Percentiles rank a stretch among this genome's conserved stretches.
Conservation (phyloP, 1,284 basidiomycete species). For the Trametes polyzona region DNA sequence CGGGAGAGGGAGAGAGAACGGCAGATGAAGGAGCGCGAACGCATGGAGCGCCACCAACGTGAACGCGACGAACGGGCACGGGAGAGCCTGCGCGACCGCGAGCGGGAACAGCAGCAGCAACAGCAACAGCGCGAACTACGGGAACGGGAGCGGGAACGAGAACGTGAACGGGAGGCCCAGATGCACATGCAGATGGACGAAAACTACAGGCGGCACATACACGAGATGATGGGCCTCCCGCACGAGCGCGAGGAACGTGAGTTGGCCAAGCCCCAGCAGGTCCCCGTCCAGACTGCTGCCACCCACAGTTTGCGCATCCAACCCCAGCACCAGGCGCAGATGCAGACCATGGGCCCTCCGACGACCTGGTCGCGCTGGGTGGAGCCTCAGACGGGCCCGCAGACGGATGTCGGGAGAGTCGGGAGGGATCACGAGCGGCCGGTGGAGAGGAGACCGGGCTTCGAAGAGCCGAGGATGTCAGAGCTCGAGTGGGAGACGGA, state of each 20-base stretch:
- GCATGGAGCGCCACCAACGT: constrained; percentile 16
- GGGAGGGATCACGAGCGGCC: constrained; percentile 16
- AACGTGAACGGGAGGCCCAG: constrained; percentile 16
- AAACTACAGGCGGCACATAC: constrained; percentile 17
- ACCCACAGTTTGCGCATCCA: constrained; percentile 16
- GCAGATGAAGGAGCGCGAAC: constrained; percentile 20
- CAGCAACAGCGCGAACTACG: too few relatives aligned
- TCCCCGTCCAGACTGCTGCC: constrained; percentile 1
- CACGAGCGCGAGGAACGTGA: constrained; percentile 23
- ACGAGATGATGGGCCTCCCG: constrained; percentile 18
- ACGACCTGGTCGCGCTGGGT: constrained; percentile 27
- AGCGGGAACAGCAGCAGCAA: too few relatives aligned
- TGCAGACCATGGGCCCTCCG: constrained; percentile 21
- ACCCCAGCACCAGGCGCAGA: constrained; percentile 11
- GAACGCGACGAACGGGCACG: constrained; percentile 16
- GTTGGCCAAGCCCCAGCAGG: constrained; percentile 15
- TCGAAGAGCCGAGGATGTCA: constrained; percentile 5
- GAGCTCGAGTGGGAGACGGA: constrained; percentile 17
- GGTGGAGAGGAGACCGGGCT: constrained; percentile 16
- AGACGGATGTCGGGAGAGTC: constrained; percentile 19
- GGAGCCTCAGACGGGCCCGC: constrained; percentile 13
- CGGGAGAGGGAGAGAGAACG: constrained; percentile 25
- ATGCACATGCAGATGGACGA: constrained; percentile 25
- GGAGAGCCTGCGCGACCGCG: constrained; percentile 23
- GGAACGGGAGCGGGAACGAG: constrained; percentile 12